phyloP scores from a whole-genome alignment of 106 monocot species.

The Amphibolis antarctica region DNA sequence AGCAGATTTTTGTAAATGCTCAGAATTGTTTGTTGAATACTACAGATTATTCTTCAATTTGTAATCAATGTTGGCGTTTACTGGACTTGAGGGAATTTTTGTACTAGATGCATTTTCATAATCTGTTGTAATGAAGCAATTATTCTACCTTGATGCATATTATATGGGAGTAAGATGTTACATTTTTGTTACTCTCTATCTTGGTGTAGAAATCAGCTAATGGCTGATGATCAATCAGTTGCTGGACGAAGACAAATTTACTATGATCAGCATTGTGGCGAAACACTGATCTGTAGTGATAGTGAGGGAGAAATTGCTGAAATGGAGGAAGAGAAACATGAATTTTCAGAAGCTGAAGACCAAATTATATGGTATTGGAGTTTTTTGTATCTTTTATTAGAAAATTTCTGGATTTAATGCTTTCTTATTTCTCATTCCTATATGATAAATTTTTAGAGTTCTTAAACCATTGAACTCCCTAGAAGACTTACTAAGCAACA shows the following conservation, averaged over 20 bases:
- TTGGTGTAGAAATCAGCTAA: constrained; percentile 62
- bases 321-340: constrained; percentile 77
- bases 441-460: neutral
- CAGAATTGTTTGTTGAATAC: no score
- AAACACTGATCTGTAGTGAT: constrained; percentile 89
- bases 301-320: constrained; percentile 84
- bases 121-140: no score
- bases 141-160: no score
- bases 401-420: neutral
- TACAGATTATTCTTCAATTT: no score
- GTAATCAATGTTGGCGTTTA: no score
- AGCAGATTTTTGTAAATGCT: no score
- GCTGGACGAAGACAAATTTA: constrained; percentile 90
- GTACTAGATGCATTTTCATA: no score
- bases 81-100: no score
- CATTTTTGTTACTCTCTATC: neutral
- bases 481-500: neutral
- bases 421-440: neutral
- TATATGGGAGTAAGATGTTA: no score
- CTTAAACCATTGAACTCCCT: neutral
- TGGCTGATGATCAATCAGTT: constrained; percentile 97
- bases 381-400: neutral
- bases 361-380: constrained; percentile 63
- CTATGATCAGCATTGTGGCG: constrained; percentile 77
- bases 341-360: constrained; percentile 91